Evolutionary conservation across 352 stramenopile species (phyloP), one percentile per base, ranked within the genome.

Genomic region (Phytophthora cajani): DNA sequence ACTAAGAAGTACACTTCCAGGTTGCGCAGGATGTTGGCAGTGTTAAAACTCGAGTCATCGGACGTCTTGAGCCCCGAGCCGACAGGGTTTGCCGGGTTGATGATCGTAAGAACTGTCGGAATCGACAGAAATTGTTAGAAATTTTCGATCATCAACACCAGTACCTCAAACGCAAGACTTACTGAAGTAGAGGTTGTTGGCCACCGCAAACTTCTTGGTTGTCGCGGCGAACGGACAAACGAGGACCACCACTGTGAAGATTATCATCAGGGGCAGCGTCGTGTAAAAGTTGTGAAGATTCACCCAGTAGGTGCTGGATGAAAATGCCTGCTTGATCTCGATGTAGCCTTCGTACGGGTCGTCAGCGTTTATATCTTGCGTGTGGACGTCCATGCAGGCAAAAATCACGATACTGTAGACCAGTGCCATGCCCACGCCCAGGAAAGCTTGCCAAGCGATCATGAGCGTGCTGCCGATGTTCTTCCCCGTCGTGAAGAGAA

Each of bases 181-280:
- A 89, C 79, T 70, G 69, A 94, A 94, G 77, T 86, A 94, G 30
- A 92, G 75, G 52, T 91, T 94, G 72, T 90, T 92, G 52, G 75
- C 83, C 7, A 92, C 69, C n/a, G 84, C 81, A 58, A 91, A 94
- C 72, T 91, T 94, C 64, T 92, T 91, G 19, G 83, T 91, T 64
- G 85, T 94, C 60, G 66, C 85, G 50, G 89, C 81, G 36, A 92
- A 78, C 12, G 86, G 86, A 10, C 86, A 66, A 32, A 90, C 49
- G 14, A 92, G 69, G 1, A 92, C 64, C 14, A 70, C 78, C 32
- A 92, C 67, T 5, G 83, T 94, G 75, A 91, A 94, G 14, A 88
- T 63, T 38, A 92, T 84, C 52, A 94, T 90, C 79, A 81, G 91
- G 17, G 86, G 86, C 55, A 94, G 61, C 5, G 86, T 62, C 17